phyloP scores from a whole-genome alignment of 805 yeast genomes.

The Cyberlindnera sargentensis region DNA sequence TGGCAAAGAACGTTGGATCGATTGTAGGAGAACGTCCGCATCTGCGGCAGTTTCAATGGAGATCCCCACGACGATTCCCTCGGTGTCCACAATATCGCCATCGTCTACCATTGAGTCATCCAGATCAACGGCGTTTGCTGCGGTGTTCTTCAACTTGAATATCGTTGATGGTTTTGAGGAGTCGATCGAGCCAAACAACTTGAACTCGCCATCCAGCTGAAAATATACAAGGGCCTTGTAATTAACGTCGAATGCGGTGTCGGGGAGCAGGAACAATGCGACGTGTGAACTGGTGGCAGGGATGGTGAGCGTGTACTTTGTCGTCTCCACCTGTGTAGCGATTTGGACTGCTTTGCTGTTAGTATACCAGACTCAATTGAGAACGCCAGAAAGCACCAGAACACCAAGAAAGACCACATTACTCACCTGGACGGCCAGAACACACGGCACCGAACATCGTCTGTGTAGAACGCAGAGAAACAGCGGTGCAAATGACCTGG shows the following conservation, averaged over 20 bases:
- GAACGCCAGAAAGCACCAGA: no score
- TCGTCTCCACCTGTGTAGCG: constrained; percentile 61
- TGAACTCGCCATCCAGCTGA: constrained; percentile 58
- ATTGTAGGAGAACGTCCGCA: constrained; percentile 53
- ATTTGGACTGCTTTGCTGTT: constrained; percentile 23
- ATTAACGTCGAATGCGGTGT: constrained; percentile 60
- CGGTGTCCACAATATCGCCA: constrained; percentile 17
- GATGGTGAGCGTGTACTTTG: constrained; percentile 59
- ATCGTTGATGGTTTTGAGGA: constrained; percentile 83
- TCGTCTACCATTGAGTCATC: constrained; percentile 54
- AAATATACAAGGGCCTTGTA: constrained; percentile 83
- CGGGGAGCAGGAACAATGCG: constrained; percentile 81
- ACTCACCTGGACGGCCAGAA: constrained; percentile 51
- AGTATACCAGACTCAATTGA: no score
- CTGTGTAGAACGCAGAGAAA: background rate
- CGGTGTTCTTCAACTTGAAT: constrained; percentile 62
- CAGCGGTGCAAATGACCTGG: background rate
- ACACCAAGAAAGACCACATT: constrained; percentile 21
- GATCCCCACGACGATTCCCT: constrained; percentile 61
- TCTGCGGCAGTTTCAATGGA: constrained; percentile 73
- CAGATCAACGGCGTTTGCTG: constrained; percentile 27
- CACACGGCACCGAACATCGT: constrained; percentile 70
- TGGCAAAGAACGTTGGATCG: constrained; percentile 20
- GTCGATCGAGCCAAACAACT: constrained; percentile 57
- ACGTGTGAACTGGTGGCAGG: constrained; percentile 65